Evolutionary conservation across 441 rosid species (phyloP).

Genomic region (Croton setiger): DNA sequence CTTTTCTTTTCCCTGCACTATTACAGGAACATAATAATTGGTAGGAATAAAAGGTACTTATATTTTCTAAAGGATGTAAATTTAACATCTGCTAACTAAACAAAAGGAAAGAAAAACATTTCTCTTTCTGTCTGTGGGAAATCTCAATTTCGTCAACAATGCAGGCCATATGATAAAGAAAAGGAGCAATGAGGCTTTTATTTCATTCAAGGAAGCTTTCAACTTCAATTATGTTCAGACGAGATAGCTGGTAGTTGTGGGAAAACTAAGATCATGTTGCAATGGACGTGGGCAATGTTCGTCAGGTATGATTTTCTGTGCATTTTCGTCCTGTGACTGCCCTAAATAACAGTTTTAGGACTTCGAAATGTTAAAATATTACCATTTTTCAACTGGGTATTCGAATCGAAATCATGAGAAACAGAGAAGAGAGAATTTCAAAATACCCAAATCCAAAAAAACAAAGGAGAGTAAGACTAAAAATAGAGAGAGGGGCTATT

Average conservation of each 20-base stretch:
- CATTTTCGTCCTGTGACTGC: neutral
- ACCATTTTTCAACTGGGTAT: too few species aligned
- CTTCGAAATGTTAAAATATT: too few species aligned
- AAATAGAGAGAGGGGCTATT: too few species aligned
- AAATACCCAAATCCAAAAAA: too few species aligned
- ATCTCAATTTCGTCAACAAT: constrained; percentile 6
- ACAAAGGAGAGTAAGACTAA: too few species aligned
- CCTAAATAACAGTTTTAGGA: neutral
- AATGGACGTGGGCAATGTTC: constrained; percentile 72
- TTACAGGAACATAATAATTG: neutral
- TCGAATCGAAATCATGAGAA: too few species aligned
- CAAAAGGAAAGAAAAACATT: too few species aligned
- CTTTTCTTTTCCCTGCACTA: neutral
- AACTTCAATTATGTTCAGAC: constrained; percentile 86
- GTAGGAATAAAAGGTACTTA: neutral
- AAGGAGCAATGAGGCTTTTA: constrained; percentile 82
- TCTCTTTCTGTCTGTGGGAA: neutral
- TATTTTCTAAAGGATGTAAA: too few species aligned
- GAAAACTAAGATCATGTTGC: constrained; percentile 84
- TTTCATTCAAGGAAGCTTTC: constrained; percentile 92
- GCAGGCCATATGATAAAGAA: constrained; percentile 94
- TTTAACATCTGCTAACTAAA: too few species aligned
- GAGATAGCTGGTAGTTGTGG: constrained; percentile 96
- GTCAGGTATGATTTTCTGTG: constrained; percentile 51
- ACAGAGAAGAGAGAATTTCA: too few species aligned